Evolutionary conservation across 2,329 filamentous ascomycete genomes (phyloP).

Genomic region (Curvularia verruculosa): DNA sequence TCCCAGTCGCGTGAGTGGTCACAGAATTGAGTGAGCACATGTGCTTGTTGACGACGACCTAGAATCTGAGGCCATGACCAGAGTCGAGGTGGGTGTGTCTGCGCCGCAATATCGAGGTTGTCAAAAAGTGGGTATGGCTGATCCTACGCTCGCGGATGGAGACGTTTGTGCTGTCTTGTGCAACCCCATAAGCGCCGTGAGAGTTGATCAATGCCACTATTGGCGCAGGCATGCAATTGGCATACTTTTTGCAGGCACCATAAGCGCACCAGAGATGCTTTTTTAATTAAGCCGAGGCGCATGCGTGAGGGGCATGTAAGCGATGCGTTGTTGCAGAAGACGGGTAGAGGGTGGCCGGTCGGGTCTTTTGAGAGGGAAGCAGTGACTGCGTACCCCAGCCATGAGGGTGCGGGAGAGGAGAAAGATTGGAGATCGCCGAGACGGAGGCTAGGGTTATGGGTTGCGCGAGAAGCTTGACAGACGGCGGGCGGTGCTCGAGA

Average conservation of each 20-base stretch:
- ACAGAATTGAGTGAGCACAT: not conserved
- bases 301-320: constrained; percentile 14
- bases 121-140: constrained; percentile 11
- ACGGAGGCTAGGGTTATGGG: constrained; percentile 8
- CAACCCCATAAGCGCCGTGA: constrained; percentile 18
- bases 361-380: constrained; percentile 6
- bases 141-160: constrained; percentile 15
- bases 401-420: not conserved
- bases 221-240: constrained; percentile 5
- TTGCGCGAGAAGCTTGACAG: constrained; percentile 13
- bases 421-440: constrained; percentile 11
- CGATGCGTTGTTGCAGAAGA: constrained; percentile 10
- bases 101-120: constrained; percentile 16
- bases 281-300: constrained; percentile 12
- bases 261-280: constrained; percentile 4
- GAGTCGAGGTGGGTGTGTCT: constrained; percentile 3
- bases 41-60: not conserved
- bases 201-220: constrained; percentile 11
- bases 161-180: constrained; percentile 8
- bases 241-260: constrained; percentile 8
- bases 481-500: constrained; percentile 4
- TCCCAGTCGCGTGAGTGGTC: constrained; percentile 11
- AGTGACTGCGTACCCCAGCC: constrained; percentile 1
- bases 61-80: not conserved
- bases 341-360: not conserved